Evolutionary conservation across 2,329 filamentous ascomycete species (phyloP), one percentile per base, ranked within the genome.

Genomic region (Fusarium domesticum): DNA sequence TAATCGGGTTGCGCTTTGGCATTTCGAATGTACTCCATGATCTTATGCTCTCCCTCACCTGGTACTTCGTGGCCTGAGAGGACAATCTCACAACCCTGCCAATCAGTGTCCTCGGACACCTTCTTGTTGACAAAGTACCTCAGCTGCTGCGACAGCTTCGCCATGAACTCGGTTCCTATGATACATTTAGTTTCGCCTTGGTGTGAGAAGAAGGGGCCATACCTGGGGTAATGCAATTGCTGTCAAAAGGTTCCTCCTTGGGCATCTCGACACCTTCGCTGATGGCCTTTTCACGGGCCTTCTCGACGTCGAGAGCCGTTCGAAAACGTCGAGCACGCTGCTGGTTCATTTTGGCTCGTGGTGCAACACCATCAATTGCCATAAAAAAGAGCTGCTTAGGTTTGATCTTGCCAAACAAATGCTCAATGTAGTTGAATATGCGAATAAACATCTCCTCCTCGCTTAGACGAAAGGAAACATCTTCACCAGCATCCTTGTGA

Each of bases 111-210:
- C 67, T 98, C 92, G 3, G 90, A 93, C 10, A 98, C 85, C 71
- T 98, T 98, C 72, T 98, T 98, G 75, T 89, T 95, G 74, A 98
- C 86, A 70, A 98, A 98, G 67, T 98, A 98, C 70, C 95, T 95
- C 53, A 98, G 75, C 70, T 98, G 95, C 58, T 84, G 79, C 5
- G 93, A 95, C 60, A 98, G 77, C 69, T 92, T 95, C 36, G 92
- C 90, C 93, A 98, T 98, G 69, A 98, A 98, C 58, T 87, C 89
- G 25, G 93, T 98, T 52, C 79, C 70, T 79, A 38, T 19, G 15
- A 12, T 18, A 6, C 11, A 43, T 62, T 35, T 62, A 53, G 39
- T 31, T 39, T 15, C 17, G 18, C n/a, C 10, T 15, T n/a, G 12
- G n/a, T 18, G 6, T 0, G 5, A 10, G 23, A 5, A 16, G 18